Evolutionary conservation across 371 early-diverging fungal species (phyloP).

Genomic region (Rhizopus stolonifer): DNA sequence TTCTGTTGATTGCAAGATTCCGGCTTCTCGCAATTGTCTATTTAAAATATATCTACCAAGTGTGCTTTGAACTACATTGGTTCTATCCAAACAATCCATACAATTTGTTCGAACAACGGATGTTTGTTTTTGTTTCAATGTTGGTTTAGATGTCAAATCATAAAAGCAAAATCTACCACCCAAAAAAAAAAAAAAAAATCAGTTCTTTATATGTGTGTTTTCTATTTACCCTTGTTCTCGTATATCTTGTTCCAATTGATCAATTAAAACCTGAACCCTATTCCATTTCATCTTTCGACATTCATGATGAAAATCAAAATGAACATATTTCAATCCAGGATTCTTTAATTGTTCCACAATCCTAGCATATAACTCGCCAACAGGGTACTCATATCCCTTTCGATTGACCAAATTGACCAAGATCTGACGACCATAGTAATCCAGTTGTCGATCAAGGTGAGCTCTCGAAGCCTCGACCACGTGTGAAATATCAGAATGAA

Average conservation of each 20-base stretch:
- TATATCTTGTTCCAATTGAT: conserved; percentile 64
- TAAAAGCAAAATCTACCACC: conserved; percentile 24
- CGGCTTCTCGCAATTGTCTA: conserved; percentile 61
- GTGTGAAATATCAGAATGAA: conserved; percentile 46
- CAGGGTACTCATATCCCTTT: conserved; percentile 79
- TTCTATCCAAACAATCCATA: conserved; percentile 99
- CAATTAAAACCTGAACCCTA: conserved; percentile 72
- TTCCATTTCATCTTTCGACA: conserved; percentile 90
- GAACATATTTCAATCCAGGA: conserved; percentile 65
- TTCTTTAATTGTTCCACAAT: conserved; percentile 49
- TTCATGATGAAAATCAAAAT: conserved; percentile 96
- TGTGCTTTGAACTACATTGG: conserved; percentile 96
- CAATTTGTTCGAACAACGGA: conserved; percentile 97
- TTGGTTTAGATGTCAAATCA: conserved; percentile 13
- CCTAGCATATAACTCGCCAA: conserved; percentile 73
- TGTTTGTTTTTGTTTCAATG: conserved; percentile 56
- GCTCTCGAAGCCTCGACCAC: conserved; percentile 51
- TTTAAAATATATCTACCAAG: conserved; percentile 71
- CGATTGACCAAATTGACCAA: conserved; percentile 90
- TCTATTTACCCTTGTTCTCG: conserved; percentile 59
- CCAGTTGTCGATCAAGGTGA: conserved; percentile 71
- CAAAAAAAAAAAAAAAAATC: neutral
- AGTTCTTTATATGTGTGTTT: neutral
- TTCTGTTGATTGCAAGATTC: conserved; percentile 62
- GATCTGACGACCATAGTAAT: conserved; percentile 75